Evolutionary conservation across 345 rosid genomes (phyloP).

Genomic region (Eucalyptus cloeziana): DNA sequence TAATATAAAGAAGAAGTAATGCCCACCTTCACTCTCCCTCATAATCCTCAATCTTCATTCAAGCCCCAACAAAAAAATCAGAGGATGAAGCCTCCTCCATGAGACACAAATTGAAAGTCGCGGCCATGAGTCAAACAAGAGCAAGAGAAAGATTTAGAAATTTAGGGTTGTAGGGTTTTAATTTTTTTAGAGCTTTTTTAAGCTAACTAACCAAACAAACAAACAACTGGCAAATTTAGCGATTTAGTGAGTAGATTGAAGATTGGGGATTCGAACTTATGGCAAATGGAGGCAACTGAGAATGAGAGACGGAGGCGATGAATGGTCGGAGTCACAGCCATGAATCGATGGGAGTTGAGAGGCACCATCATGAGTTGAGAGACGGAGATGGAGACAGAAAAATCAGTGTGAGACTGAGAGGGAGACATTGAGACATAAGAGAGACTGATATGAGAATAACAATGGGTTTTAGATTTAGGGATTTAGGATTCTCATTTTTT

Average conservation of each 20-base stretch:
- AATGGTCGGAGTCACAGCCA: not conserved
- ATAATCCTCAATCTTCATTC: too few relatives aligned
- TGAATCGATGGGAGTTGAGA: not conserved
- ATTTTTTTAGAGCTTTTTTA: too few relatives aligned
- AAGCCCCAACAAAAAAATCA: accelerated
- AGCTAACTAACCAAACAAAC: too few relatives aligned
- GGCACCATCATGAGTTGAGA: too few relatives aligned
- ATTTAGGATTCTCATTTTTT: too few relatives aligned
- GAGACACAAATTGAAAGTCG: not conserved
- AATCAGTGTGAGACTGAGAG: too few relatives aligned
- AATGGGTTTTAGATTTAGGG: too few relatives aligned
- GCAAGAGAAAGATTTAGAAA: not conserved
- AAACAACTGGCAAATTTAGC: too few relatives aligned
- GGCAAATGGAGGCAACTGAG: not conserved
- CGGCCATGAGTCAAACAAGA: not conserved
- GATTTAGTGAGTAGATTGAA: not conserved
- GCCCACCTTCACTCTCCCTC: too few relatives aligned
- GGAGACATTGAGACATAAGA: not conserved
- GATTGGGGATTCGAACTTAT: accelerated
- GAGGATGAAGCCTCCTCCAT: too few relatives aligned
- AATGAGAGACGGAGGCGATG: not conserved
- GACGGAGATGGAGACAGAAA: not conserved
- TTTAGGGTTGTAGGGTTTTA: not conserved
- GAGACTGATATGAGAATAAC: not conserved
- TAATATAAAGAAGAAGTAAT: too few relatives aligned